A percentile compares a stretch with the other conserved stretches of the same genome.
These are phyloP conservation scores for Adansonia rubrostipa DNA, from an alignment of 441 rosid genomes.

Conservation along the genomic window DNA sequence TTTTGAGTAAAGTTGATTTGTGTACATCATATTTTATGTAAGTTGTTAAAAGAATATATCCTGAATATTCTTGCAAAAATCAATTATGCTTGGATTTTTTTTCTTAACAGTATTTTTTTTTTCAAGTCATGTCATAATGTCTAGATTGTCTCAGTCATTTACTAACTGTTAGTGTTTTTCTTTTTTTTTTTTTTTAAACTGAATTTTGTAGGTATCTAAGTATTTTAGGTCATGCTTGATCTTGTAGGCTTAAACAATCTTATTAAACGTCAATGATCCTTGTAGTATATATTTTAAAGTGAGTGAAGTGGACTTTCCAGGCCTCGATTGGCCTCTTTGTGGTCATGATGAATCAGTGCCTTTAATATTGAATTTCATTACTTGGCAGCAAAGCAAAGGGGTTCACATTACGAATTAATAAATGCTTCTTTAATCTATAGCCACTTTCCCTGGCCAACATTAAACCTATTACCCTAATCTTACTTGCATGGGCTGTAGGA, in stretches of 20 bases:
- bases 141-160: neutral
- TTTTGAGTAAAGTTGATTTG: conserved; percentile 3
- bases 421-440: neutral
- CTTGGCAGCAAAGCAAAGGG: neutral
- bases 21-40: neutral
- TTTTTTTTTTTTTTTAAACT: neutral
- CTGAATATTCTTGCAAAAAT: neutral
- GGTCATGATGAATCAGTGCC: neutral
- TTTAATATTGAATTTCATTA: neutral
- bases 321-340: conserved; percentile 3
- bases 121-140: neutral
- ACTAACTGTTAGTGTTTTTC: neutral
- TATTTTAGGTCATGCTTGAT: neutral
- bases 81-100: neutral
- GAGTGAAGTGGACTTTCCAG: no score
- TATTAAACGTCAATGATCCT: neutral
- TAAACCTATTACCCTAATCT: conserved; percentile 1
- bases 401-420: neutral
- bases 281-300: no score
- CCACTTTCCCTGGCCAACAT: conserved; percentile 14
- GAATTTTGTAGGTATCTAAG: neutral
- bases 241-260: neutral
- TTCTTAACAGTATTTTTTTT: neutral
- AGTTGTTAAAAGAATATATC: neutral
- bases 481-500: neutral